Evolutionary conservation across 257 asterid species (phyloP), one percentile per base, ranked within the genome.

Genomic region (Apocynum venetum): DNA sequence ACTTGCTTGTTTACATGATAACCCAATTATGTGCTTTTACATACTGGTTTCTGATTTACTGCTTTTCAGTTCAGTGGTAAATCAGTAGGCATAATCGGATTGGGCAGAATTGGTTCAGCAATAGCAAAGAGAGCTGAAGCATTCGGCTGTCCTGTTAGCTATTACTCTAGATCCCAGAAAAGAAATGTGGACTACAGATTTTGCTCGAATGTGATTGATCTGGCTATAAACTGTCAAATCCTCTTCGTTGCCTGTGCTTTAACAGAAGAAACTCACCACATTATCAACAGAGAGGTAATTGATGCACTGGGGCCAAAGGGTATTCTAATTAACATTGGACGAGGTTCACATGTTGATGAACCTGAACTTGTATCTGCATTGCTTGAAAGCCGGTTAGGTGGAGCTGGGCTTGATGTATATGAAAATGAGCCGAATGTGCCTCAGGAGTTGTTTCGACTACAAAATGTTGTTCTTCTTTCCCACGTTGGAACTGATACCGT

Each of bases 351-450:
- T 64, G 94, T 92, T 31, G 97, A 94, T 73, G 97, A 94, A 81
- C 78, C 84, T 8, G 98, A 92, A 82, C 78, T 94, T 72, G 94
- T 94, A 56, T 86, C 89, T 1, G 98, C 98, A 74, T 89, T 94
- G 19, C 88, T 84, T 63, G 96, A 94, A 84, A 94, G 97, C 67
- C 92, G 98, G 11, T 20, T 94, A 63, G 98, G 94, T 35, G 98
- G 98, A 0, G 98, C 96, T 79, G 98, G 98, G 2, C 85, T 93
- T 14, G 98, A 93, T 82, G 97, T 93, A 75, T 91, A 82, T 43
- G 96, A 93, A 69, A 89, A 85, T 63, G 98, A 93, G 72, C 98
- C 98, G 31, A 72, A 85, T 17, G 97, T 91, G 2, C 97, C 97
- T 0, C 92, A 87, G 80, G 38, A 49, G 44, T 81, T 92, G 61